phyloP scores from a whole-genome alignment of 73 alveolate species.

The Tetrahymena elliotti region DNA sequence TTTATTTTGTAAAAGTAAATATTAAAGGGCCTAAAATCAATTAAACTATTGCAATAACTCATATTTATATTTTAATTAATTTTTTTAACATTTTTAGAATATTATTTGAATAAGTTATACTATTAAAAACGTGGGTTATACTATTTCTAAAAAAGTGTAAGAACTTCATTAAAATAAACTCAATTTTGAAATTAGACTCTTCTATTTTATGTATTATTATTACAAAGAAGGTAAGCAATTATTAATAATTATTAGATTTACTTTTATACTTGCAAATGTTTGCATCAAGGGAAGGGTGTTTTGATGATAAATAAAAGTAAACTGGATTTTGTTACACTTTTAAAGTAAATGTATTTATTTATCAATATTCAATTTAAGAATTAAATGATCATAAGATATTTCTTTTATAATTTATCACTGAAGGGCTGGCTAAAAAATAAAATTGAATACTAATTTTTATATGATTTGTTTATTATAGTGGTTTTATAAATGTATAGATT shows the following conservation, averaged over 20 bases:
- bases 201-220: too few species aligned
- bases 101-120: too few species aligned
- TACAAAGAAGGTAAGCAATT: neutral
- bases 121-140: too few species aligned
- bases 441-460: too few species aligned
- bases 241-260: too few species aligned
- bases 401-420: neutral
- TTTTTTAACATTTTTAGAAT: too few species aligned
- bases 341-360: neutral
- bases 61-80: too few species aligned
- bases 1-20: too few species aligned
- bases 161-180: neutral
- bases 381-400: neutral
- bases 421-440: neutral
- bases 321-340: neutral
- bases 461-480: neutral
- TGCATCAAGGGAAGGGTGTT: neutral
- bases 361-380: neutral
- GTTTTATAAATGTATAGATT: neutral
- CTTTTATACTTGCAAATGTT: neutral
- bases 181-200: neutral
- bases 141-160: neutral
- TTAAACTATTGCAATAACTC: too few species aligned
- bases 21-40: too few species aligned
- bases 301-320: too few species aligned